Base-by-base conservation (phyloP, 805 yeast genomes). In the Monosporozyma siamensis region DNA sequence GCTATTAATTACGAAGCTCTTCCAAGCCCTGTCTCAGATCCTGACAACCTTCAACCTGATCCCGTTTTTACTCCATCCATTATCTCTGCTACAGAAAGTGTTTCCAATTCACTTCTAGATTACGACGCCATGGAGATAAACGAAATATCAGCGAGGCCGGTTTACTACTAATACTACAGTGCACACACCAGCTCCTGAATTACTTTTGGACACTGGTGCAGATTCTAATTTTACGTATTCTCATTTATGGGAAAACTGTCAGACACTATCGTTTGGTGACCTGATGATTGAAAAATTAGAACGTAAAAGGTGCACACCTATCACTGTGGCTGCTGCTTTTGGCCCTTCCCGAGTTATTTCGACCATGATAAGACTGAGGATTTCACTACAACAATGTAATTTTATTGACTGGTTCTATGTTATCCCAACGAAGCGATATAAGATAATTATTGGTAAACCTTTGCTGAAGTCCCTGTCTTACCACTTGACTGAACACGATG, bases 161-260 rank as follows among this genome's bases (percentile, higher is more conserved):
- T 23, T 9, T 23, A 23, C 25, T 23, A 6, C 25, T 9, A 23
- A 23, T n/a, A n/a, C n/a, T n/a, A n/a, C n/a, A n/a, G n/a, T n/a
- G n/a, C n/a, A n/a, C n/a, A n/a, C n/a, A n/a, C n/a, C n/a, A n/a
- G n/a, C n/a, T 23, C 9, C 6, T 23, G 25, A 23, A 27, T 15
- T 37, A 10, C 17, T 35, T 7, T 22, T 35, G 14, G 38, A 18
- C 15, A 20, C 38, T 4, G 38, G 38, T 10, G 26, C 26, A 6
- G 38, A 35, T 35, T 8, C 9, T 12, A 35, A 35, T 35, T 35
- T 35, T 24, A 35, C 38, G n/a, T 35, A 35, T 12, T 7, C 24
- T 8, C 9, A 8, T 10, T 7, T 20, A 7, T 21, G 38, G 38
- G 20, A 35, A 6, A 21, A 18, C 25, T 12, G 15, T 21, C n/a